phyloP scores from a whole-genome alignment of 345 rosid species.

The Abelmoschus esculentus region DNA sequence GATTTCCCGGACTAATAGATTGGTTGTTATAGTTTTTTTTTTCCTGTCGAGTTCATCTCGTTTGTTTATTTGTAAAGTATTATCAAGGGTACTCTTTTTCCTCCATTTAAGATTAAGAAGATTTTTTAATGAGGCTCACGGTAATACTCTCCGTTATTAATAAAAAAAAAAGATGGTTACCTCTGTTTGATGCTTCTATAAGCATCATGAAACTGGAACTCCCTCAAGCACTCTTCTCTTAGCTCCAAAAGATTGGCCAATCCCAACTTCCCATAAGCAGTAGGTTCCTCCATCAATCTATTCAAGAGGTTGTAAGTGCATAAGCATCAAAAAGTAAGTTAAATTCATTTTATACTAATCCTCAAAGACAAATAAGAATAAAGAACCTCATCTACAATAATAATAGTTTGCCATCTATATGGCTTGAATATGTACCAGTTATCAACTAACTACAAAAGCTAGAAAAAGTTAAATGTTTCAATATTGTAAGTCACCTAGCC shows the following conservation, averaged over 20 bases:
- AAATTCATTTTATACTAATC: neutral
- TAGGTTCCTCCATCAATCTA: conserved; percentile 98
- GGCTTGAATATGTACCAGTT: neutral
- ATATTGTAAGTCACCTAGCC: conserved; percentile 48
- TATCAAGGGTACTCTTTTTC: too few relatives aligned
- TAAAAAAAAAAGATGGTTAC: conserved; percentile 22
- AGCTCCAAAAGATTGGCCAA: conserved; percentile 96
- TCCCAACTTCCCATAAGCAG: conserved; percentile 96
- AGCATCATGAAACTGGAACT: conserved; percentile 89
- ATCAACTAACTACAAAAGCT: neutral
- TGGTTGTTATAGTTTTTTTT: too few relatives aligned
- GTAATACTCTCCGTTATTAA: neutral
- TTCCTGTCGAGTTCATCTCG: too few relatives aligned
- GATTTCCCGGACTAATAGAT: too few relatives aligned
- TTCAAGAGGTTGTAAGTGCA: conserved; percentile 12
- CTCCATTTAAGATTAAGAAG: too few relatives aligned
- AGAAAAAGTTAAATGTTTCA: neutral
- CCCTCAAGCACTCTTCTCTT: conserved; percentile 96
- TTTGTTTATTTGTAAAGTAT: too few relatives aligned
- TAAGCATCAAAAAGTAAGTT: conserved; percentile 1
- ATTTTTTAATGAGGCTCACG: neutral
- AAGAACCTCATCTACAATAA: neutral
- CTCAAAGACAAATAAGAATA: neutral
- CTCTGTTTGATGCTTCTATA: conserved; percentile 97
- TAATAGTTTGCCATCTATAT: neutral